A percentile compares a stretch with the other conserved stretches of the same genome.
These are phyloP conservation scores for Stachybotrys chlorohalonatus DNA, from an alignment of 2,329 filamentous ascomycete species.

Conservation along the genomic window DNA sequence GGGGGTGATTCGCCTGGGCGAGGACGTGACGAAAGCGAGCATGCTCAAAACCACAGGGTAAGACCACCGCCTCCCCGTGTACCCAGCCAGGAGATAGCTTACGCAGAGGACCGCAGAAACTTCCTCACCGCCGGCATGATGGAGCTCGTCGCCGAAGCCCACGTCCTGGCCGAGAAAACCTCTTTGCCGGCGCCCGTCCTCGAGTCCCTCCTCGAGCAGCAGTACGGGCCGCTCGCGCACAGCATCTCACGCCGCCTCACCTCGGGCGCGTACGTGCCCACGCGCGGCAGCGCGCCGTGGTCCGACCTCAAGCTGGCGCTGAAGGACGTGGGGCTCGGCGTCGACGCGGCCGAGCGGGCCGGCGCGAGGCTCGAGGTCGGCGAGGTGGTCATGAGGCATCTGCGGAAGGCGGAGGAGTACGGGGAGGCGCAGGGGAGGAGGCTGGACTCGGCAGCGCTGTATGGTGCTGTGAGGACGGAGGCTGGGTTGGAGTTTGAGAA, in stretches of 20 bases:
- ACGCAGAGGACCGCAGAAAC: slow-evolving; percentile 21
- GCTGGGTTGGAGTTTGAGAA: slow-evolving; percentile 35
- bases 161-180: slow-evolving; percentile 37
- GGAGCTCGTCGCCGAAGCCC: slow-evolving; percentile 38
- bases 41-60: slow-evolving; percentile 39
- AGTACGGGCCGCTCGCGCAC: slow-evolving; percentile 26
- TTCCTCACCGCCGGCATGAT: slow-evolving; percentile 39
- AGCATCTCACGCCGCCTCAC: slow-evolving; percentile 28
- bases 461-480: slow-evolving; percentile 33
- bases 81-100: too few species aligned
- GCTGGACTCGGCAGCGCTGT: slow-evolving; percentile 42
- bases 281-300: slow-evolving; percentile 25
- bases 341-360: slow-evolving; percentile 28
- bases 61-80: background rate
- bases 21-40: slow-evolving; percentile 31
- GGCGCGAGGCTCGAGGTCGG: slow-evolving; percentile 30
- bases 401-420: slow-evolving; percentile 31
- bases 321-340: slow-evolving; percentile 42
- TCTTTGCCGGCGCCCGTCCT: slow-evolving; percentile 27
- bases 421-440: slow-evolving; percentile 21
- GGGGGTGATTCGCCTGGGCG: slow-evolving; percentile 30
- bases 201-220: slow-evolving; percentile 31
- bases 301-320: slow-evolving; percentile 40
- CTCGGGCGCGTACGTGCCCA: slow-evolving; percentile 27
- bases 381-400: slow-evolving; percentile 31